Evolutionary conservation across 441 rosid species (phyloP).

Genomic region (Populus hybrid): DNA sequence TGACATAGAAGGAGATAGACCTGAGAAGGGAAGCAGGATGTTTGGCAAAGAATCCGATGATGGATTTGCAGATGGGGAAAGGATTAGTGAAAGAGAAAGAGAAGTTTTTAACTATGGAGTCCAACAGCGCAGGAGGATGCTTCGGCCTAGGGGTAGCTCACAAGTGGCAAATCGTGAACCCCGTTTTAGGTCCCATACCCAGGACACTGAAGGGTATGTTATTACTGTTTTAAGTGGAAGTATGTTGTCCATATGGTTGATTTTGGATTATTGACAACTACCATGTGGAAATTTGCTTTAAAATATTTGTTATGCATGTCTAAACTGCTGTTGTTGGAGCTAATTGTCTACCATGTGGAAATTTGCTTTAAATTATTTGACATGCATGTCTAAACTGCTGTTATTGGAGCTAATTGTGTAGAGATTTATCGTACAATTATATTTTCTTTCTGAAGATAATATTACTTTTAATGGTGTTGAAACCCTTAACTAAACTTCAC

Average conservation of each 20-base stretch:
- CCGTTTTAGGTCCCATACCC: conserved; percentile 56
- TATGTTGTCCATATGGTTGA: conserved; percentile 1
- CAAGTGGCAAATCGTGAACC: conserved; percentile 71
- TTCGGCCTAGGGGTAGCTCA: conserved; percentile 90
- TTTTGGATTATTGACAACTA: conserved; percentile 15
- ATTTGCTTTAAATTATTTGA: background rate
- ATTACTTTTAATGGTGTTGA: background rate
- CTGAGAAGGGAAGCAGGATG: conserved; percentile 69
- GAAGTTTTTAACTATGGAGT: conserved; percentile 71
- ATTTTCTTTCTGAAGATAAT: background rate
- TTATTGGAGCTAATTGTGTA: background rate
- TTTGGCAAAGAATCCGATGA: conserved; percentile 84
- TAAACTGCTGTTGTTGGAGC: background rate
- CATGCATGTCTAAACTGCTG: background rate
- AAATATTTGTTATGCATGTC: background rate
- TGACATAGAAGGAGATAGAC: conserved; percentile 72
- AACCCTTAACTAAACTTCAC: background rate
- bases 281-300: background rate
- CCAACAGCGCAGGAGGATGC: conserved; percentile 96
- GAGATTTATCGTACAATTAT: background rate
- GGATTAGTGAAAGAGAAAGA: conserved; percentile 67
- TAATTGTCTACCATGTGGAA: background rate
- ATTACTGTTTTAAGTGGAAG: conserved; percentile 16
- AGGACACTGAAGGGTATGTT: conserved; percentile 87
- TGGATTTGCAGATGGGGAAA: conserved; percentile 81